A percentile compares a stretch with the other conserved stretches of the same genome.
phyloP scores from a whole-genome alignment of 306 rosid species.

The Mimosa bimucronata region DNA sequence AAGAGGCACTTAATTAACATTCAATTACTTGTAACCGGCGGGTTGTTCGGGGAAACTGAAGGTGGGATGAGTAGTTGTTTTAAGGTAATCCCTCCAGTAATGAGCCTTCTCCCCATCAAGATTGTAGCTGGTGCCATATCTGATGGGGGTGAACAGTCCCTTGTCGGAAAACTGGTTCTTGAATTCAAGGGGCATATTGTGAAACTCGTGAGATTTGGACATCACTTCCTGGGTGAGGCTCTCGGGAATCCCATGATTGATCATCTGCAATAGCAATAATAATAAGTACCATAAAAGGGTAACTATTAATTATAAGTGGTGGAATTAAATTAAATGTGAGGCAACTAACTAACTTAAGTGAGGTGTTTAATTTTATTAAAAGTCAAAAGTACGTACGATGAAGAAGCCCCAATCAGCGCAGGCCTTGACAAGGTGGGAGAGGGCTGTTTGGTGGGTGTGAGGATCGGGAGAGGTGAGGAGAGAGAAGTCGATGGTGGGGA shows the following conservation, averaged over 20 bases:
- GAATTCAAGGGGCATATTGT: slow-evolving; percentile 40
- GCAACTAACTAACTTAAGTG: too few species aligned
- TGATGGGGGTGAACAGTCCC: slow-evolving; percentile 40
- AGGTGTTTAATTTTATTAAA: too few species aligned
- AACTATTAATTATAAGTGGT: too few species aligned
- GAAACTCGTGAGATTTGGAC: slow-evolving; percentile 15
- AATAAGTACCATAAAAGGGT: too few species aligned
- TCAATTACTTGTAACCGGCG: too few species aligned
- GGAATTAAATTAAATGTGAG: too few species aligned
- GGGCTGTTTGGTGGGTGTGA: neutral
- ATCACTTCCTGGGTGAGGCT: neutral
- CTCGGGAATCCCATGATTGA: neutral
- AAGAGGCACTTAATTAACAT: too few species aligned
- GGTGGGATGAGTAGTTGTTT: too few species aligned
- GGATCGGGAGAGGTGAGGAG: neutral
- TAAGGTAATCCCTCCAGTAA: too few species aligned
- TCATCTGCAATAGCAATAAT: too few species aligned
- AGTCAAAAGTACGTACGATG: neutral
- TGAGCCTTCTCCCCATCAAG: neutral
- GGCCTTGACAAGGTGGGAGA: neutral
- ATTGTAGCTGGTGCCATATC: slow-evolving; percentile 51
- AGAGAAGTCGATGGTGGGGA: neutral
- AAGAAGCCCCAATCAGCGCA: neutral
- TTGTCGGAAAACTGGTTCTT: slow-evolving; percentile 42
- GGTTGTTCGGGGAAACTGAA: too few species aligned